Evolutionary conservation across 257 asterid species (phyloP), one percentile per base, ranked within the genome.

Genomic region (Petunia secreta): DNA sequence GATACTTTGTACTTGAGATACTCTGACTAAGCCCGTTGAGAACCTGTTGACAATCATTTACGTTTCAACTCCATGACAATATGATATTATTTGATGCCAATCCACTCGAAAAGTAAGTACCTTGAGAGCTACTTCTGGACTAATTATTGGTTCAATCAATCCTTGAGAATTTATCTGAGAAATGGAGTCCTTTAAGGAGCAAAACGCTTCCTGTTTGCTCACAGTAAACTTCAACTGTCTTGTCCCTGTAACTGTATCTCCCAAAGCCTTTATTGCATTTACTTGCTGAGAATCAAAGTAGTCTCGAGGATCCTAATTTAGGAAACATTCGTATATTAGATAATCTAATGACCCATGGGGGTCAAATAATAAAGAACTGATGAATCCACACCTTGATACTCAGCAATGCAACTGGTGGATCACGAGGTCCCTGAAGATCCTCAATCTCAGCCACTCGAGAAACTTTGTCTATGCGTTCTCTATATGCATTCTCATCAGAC

Each of bases 251-350:
- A 62, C 91, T 15, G 92, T 60, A 80, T 92, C 99, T 53, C 94
- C 97, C 78, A 88, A 80, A 80, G 95, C 86, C 83, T 90, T 94
- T 82, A 92, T 57, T 77, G 97, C 91, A 91, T 91, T 93, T 66
- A 92, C 92, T 81, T 96, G 96, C 83, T 94, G 98, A 87, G 97
- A 92, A 85, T 96, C 96, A 68, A 96, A 96, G 88, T 96, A 96
- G 87, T 96, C 99, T 71, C 97, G 91, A 6, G 98, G 98, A 89
- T 96, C 99, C 99, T 96, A 91, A 83, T 80, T 81, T 82, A 78
- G 62, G 75, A 85, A 78, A 79, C 34, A 58, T 82, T 37, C 40
- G 69, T 75, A 79, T 40, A 83, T 85, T 38, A 84, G 85, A 87
- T 54, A 80, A 83, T 48, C 66, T 14, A 36, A 73, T 50, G 77